Percentiles rank a stretch among this genome's conserved stretches.
phyloP scores from a whole-genome alignment of 805 yeast species.

The Metschnikowia proteae region DNA sequence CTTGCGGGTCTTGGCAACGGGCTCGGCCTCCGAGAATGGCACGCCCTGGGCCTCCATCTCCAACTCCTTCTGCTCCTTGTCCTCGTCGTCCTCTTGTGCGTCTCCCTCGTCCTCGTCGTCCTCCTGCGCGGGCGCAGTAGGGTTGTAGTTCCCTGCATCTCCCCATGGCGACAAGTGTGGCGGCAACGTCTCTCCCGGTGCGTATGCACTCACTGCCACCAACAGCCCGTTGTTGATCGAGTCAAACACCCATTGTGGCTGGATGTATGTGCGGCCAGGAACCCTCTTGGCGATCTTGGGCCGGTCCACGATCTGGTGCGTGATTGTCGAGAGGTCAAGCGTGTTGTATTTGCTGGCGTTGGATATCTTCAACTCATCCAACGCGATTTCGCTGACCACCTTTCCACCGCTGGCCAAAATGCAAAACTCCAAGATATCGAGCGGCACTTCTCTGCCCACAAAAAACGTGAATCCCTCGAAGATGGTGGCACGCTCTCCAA shows the following conservation, averaged over 20 bases:
- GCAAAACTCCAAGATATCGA: conserved; percentile 85
- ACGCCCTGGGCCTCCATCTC: conserved; percentile 81
- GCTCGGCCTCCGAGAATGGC: conserved; percentile 54
- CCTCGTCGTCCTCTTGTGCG: conserved; percentile 41
- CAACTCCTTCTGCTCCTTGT: conserved; percentile 73
- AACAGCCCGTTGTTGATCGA: conserved; percentile 74
- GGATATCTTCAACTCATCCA: conserved; percentile 66
- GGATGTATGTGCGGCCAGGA: conserved; percentile 89
- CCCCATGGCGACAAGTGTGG: conserved; percentile 99
- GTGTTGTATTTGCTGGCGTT: conserved; percentile 42
- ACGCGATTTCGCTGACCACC: conserved; percentile 78
- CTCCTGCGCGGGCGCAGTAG: conserved; percentile 50
- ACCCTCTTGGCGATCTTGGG: conserved; percentile 75
- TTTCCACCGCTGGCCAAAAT: conserved; percentile 84
- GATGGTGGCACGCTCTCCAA: conserved; percentile 55
- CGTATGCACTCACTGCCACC: conserved; percentile 73
- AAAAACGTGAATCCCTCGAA: conserved; percentile 76
- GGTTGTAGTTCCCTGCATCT: conserved; percentile 87
- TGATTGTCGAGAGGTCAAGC: conserved; percentile 63
- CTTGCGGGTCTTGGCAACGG: conserved; percentile 21
- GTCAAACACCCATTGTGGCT: conserved; percentile 98
- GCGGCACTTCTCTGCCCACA: conserved; percentile 93
- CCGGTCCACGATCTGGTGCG: conserved; percentile 94
- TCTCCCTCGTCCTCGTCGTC: conserved; percentile 42
- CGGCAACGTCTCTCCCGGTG: conserved; percentile 93